Evolutionary conservation across 768 basidiomycete species (phyloP), one percentile per base, ranked within the genome.

Genomic region (Naganishia onofrii): DNA sequence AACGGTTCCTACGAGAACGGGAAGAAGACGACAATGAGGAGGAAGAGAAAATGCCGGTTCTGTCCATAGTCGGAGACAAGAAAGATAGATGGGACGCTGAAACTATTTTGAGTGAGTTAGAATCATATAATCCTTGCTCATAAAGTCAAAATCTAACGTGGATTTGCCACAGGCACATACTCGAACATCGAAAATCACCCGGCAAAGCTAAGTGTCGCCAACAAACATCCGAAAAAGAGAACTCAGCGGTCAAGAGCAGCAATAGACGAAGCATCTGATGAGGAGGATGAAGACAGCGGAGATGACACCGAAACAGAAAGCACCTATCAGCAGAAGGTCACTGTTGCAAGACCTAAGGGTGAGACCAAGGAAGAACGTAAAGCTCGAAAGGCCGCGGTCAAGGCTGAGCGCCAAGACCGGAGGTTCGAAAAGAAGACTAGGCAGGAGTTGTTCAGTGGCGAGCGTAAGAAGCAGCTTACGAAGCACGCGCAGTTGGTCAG

Each of bases 151-250:
- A 29, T 52, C 31, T 53, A 53, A 55, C 13, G 13, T 36, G 44
- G 65, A 31, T 26, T 31, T 38, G 19, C 56, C 34, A 23, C 76
- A 96, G 95, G 90, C 10, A 97, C 94, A 12, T 94, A 93, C 78
- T 90, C 92, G n/a, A 99, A 96, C 77, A 84, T 97, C 8, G 96
- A 96, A 79, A 99, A 99, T 76, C 96, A 98, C 78, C 96, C 96
- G 0, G 87, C 89, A 10, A 83, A 96, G 36, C 93, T 99, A 70
- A 86, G 87, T 29, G 70, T 53, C 31, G n/a, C 34, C 3, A 55
- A 64, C 26, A 77, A 71, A 70, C 58, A 36, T 73, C 74, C 70
- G 76, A 81, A 48, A 84, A 73, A 83, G 75, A 81, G 83, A 26
- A 26, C 42, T 31, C 38, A 42, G 42, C 60, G 42, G 23, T 29